Evolutionary conservation across 2,329 filamentous ascomycete genomes (phyloP).

Genomic region (Lasiodiplodia sp.): DNA sequence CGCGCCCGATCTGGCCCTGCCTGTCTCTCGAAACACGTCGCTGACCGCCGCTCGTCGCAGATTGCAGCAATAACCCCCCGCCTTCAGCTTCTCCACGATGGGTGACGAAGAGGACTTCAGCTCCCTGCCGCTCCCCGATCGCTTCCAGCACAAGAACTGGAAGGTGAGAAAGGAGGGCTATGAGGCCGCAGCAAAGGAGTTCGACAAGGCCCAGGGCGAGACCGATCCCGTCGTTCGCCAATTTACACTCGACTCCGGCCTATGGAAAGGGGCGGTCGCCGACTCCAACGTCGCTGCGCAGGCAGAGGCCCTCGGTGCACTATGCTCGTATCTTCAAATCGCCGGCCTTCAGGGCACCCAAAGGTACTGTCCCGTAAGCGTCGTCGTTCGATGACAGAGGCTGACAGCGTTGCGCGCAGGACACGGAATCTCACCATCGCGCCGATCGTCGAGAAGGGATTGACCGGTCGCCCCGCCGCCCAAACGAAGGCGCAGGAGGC

Average conservation of each 20-base stretch:
- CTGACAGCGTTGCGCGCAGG: constrained; percentile 49
- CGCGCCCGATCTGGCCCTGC: background rate
- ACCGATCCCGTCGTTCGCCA: constrained; percentile 84
- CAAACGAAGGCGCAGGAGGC: constrained; percentile 89
- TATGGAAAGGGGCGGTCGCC: constrained; percentile 92
- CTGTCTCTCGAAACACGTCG: background rate
- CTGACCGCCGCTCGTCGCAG: constrained; percentile 3
- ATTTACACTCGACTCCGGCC: constrained; percentile 80
- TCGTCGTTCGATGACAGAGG: constrained; percentile 11
- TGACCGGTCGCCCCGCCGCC: constrained; percentile 84
- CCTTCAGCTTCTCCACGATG: constrained; percentile 59
- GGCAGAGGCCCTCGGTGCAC: constrained; percentile 85
- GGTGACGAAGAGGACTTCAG: constrained; percentile 87
- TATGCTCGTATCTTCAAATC: constrained; percentile 92
- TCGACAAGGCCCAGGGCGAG: constrained; percentile 84
- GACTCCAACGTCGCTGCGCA: constrained; percentile 98
- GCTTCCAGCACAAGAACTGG: constrained; percentile 93
- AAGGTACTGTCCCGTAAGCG: constrained; percentile 55
- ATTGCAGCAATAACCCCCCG: constrained; percentile 23
- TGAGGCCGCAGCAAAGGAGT: constrained; percentile 88
- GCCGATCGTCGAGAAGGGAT: constrained; percentile 87
- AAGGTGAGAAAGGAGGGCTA: constrained; percentile 96
- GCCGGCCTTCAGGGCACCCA: constrained; percentile 80
- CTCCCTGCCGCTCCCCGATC: constrained; percentile 77
- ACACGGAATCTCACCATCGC: constrained; percentile 78